phyloP scores from a whole-genome alignment of 2,329 filamentous ascomycete species.

The Epichloe coenophiala region DNA sequence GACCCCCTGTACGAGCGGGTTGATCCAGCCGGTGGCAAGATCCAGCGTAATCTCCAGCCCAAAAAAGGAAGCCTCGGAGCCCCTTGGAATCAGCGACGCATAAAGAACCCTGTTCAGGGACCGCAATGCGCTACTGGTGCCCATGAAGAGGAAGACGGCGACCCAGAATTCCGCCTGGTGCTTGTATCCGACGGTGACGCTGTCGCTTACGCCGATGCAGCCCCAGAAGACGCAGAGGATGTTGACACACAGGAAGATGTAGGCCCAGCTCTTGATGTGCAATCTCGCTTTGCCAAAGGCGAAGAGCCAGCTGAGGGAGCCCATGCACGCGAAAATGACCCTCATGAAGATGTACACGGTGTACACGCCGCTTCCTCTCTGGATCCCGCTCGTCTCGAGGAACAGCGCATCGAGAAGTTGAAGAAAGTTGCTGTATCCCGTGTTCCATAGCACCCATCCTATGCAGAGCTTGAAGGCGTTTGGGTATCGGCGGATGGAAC shows the following conservation, averaged over 20 bases:
- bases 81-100: conserved; percentile 9
- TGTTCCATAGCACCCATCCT: conserved; percentile 11
- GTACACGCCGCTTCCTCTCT: conserved; percentile 8
- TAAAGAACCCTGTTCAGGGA: conserved; percentile 10
- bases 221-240: conserved; percentile 10
- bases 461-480: conserved; percentile 11
- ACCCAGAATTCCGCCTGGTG: conserved; percentile 10
- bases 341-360: conserved; percentile 10
- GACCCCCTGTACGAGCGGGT: conserved; percentile 8
- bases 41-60: conserved; percentile 11
- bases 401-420: conserved; percentile 8
- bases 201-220: conserved; percentile 8
- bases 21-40: conserved; percentile 10
- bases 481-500: conserved; percentile 9
- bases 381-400: conserved; percentile 9
- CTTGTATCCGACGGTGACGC: conserved; percentile 8
- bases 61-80: conserved; percentile 9
- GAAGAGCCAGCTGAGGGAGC: conserved; percentile 9
- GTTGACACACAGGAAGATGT: conserved; percentile 9
- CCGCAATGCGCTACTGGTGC: conserved; percentile 10
- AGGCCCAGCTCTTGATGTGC: conserved; percentile 9
- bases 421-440: conserved; percentile 9
- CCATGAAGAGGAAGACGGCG: conserved; percentile 8
- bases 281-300: conserved; percentile 4
- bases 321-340: conserved; percentile 9